phyloP scores from a whole-genome alignment of 495 filamentous ascomycete species.

The Rhypophila decipiens region DNA sequence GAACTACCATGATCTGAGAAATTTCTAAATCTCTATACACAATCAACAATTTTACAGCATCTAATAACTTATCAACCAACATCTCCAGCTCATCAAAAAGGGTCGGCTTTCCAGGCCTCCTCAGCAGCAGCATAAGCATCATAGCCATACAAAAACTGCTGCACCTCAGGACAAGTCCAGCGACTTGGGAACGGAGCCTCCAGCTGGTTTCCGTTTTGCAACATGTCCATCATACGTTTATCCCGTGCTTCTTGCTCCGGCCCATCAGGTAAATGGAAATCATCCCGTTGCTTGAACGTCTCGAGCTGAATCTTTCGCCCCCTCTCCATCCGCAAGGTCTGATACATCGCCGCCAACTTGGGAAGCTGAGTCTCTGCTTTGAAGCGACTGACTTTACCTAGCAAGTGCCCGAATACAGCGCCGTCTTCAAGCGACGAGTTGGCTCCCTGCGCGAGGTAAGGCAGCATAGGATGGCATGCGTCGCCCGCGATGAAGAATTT shows the following conservation, averaged over 20 bases:
- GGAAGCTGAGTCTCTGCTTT: conserved; percentile 38
- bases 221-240: conserved; percentile 38
- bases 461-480: conserved; percentile 62
- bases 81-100: conserved; percentile 25
- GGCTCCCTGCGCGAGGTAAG: conserved; percentile 58
- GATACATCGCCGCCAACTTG: conserved; percentile 48
- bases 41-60: too few relatives aligned
- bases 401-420: conserved; percentile 42
- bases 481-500: conserved; percentile 49
- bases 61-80: too few relatives aligned
- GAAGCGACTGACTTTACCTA: conserved; percentile 49
- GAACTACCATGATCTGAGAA: too few relatives aligned
- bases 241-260: conserved; percentile 48
- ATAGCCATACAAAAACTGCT: conserved; percentile 57
- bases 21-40: too few relatives aligned
- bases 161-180: conserved; percentile 56
- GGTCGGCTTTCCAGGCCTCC: conserved; percentile 37
- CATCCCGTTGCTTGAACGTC: conserved; percentile 46
- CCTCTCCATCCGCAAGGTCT: conserved; percentile 53
- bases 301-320: conserved; percentile 50
- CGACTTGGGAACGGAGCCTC: conserved; percentile 49
- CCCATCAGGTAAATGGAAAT: conserved; percentile 55
- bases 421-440: conserved; percentile 52
- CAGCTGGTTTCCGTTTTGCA: conserved; percentile 25
- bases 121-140: conserved; percentile 54